Conservation (phyloP, 2,329 filamentous ascomycete genomes). For the Fusarium sterilihyphosum region DNA sequence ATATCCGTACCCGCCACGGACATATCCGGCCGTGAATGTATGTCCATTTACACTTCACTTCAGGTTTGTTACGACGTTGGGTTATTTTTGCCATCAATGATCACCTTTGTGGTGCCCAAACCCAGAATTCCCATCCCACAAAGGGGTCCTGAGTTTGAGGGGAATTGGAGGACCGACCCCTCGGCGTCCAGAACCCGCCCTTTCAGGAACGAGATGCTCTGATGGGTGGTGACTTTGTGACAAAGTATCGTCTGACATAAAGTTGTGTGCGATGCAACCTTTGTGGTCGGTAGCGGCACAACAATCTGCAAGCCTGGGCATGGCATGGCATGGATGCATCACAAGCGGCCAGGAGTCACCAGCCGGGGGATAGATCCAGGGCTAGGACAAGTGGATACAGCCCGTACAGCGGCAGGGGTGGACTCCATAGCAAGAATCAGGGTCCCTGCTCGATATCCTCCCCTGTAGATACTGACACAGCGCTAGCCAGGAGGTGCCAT, state of each 20-base stretch:
- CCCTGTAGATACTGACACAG: constrained; percentile 39
- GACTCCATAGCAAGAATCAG: constrained; percentile 29
- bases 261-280: constrained; percentile 27
- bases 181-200: constrained; percentile 30
- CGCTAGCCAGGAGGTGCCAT: constrained; percentile 32
- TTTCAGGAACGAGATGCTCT: constrained; percentile 11
- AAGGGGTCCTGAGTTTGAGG: constrained; percentile 41
- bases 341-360: constrained; percentile 25
- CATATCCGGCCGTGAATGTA: constrained; percentile 6
- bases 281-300: constrained; percentile 19
- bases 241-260: constrained; percentile 24
- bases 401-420: constrained; percentile 20
- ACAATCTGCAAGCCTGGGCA: constrained; percentile 16
- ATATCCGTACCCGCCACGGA: constrained; percentile 20
- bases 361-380: constrained; percentile 10
- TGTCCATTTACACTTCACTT: not conserved
- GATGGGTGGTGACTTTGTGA: constrained; percentile 21
- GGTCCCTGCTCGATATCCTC: constrained; percentile 28
- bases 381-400: constrained; percentile 5
- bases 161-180: constrained; percentile 40
- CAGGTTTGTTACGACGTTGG: not conserved
- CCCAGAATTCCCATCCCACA: constrained; percentile 23
- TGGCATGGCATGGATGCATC: constrained; percentile 26
- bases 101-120: constrained; percentile 2
- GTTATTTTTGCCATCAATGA: not conserved